phyloP scores from a whole-genome alignment of 768 basidiomycete species.

The Lanmaoa rubissima region DNA sequence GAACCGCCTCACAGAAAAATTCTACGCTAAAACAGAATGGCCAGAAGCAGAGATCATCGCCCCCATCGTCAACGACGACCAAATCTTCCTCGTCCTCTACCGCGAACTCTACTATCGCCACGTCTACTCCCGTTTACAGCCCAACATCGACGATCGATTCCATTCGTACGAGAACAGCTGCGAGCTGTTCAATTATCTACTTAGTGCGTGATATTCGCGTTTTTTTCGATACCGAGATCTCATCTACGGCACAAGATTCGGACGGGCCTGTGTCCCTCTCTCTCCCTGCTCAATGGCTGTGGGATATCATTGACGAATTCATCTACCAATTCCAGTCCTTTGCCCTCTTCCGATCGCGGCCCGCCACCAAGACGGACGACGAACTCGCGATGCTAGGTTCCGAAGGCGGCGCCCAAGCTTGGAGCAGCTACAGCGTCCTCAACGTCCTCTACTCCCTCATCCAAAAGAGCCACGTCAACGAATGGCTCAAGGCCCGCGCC shows the following conservation, averaged over 20 bases:
- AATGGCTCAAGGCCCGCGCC: slow-evolving; percentile 82
- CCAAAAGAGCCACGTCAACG: slow-evolving; percentile 95
- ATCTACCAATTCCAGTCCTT: slow-evolving; percentile 99
- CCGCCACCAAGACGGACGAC: slow-evolving; percentile 84
- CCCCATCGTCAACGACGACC: slow-evolving; percentile 92
- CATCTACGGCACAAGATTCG: slow-evolving; percentile 55
- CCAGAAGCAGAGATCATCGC: slow-evolving; percentile 96
- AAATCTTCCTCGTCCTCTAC: slow-evolving; percentile 95
- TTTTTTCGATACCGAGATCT: background rate
- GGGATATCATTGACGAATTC: slow-evolving; percentile 97
- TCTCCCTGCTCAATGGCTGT: slow-evolving; percentile 96
- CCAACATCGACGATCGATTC: slow-evolving; percentile 96
- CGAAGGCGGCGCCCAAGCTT: slow-evolving; percentile 74
- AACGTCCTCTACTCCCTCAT: slow-evolving; percentile 98
- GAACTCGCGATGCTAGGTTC: slow-evolving; percentile 82
- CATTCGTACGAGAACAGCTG: slow-evolving; percentile 98
- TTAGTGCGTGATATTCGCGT: slow-evolving; percentile 50
- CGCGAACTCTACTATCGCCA: slow-evolving; percentile 95
- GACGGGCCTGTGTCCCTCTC: slow-evolving; percentile 90
- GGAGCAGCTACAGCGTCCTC: slow-evolving; percentile 97
- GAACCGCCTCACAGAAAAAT: slow-evolving; percentile 96
- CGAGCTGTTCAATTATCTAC: slow-evolving; percentile 95
- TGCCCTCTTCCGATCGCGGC: slow-evolving; percentile 86
- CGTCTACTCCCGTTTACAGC: slow-evolving; percentile 92
- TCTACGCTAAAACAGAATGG: slow-evolving; percentile 93